Evolutionary conservation across 2,329 filamentous ascomycete species (phyloP).

Genomic region (Penicillium sp.): DNA sequence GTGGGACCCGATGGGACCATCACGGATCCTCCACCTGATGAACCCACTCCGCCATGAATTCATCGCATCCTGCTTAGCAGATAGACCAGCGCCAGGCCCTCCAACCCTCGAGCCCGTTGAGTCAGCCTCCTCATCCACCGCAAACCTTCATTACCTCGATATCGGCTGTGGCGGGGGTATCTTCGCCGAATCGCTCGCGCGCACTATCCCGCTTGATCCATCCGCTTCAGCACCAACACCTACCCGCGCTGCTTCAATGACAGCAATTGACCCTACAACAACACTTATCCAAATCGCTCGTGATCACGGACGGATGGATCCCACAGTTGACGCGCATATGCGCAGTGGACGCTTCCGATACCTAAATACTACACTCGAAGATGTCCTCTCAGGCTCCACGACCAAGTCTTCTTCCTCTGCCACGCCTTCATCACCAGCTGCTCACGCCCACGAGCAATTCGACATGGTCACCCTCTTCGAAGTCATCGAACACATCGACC

Average conservation of each 20-base stretch:
- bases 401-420: not conserved
- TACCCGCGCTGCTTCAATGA: constrained; percentile 46
- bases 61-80: constrained; percentile 72
- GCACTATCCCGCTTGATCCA: constrained; percentile 40
- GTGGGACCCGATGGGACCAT: constrained; percentile 96
- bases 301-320: constrained; percentile 75
- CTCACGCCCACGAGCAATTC: constrained; percentile 54
- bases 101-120: constrained; percentile 30
- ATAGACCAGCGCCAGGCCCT: constrained; percentile 48
- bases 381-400: constrained; percentile 26
- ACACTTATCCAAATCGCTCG: constrained; percentile 66
- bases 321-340: constrained; percentile 58
- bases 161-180: constrained; percentile 96
- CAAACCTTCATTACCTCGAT: constrained; percentile 71
- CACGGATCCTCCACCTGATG: constrained; percentile 93
- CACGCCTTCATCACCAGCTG: constrained; percentile 10
- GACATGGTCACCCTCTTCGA: constrained; percentile 91
- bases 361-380: constrained; percentile 76
- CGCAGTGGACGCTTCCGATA: constrained; percentile 68
- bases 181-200: constrained; percentile 73
- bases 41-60: constrained; percentile 96
- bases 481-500: constrained; percentile 88
- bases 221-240: constrained; percentile 27
- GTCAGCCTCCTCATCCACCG: constrained; percentile 22
- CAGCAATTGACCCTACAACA: constrained; percentile 51